phyloP scores from a whole-genome alignment of 139 green algal species.

The Astrephomene gubernaculifera region DNA sequence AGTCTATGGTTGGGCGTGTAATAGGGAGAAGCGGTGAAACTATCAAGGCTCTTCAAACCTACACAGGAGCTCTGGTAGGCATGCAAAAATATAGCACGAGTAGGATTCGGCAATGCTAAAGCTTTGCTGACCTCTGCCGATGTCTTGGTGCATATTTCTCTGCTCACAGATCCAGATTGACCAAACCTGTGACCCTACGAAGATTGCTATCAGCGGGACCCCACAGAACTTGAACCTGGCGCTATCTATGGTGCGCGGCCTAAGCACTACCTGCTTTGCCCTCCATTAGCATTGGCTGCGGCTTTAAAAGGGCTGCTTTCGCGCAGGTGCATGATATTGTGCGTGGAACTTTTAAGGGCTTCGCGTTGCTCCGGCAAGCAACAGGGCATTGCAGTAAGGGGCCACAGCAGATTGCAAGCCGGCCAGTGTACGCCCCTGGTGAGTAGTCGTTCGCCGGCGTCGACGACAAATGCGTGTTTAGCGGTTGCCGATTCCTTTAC shows the following conservation, averaged over 20 bases:
- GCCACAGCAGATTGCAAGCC: neutral
- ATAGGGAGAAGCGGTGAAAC: conserved; percentile 84
- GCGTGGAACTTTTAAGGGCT: conserved; percentile 77
- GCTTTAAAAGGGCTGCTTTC: no score
- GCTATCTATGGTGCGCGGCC: conserved; percentile 49
- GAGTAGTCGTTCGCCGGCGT: no score
- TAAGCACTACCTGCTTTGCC: no score
- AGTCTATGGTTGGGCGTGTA: conserved; percentile 85
- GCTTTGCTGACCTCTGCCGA: neutral
- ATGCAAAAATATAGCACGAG: no score
- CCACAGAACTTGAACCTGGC: conserved; percentile 61
- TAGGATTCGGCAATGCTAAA: no score
- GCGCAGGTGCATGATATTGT: conserved; percentile 68
- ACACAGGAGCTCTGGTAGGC: conserved; percentile 67
- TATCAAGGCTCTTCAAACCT: conserved; percentile 86
- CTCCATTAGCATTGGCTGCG: no score
- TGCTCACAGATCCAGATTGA: conserved; percentile 38
- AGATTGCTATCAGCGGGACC: conserved; percentile 69
- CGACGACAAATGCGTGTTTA: no score
- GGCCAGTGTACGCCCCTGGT: conserved; percentile 40
- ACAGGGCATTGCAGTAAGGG: conserved; percentile 33
- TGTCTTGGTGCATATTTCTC: neutral
- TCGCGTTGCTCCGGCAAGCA: conserved; percentile 72
- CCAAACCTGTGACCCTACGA: conserved; percentile 16
- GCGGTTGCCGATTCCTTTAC: no score